phyloP scores from a whole-genome alignment of 139 green algal genomes.

The Limnomonas spitsbergensis region DNA sequence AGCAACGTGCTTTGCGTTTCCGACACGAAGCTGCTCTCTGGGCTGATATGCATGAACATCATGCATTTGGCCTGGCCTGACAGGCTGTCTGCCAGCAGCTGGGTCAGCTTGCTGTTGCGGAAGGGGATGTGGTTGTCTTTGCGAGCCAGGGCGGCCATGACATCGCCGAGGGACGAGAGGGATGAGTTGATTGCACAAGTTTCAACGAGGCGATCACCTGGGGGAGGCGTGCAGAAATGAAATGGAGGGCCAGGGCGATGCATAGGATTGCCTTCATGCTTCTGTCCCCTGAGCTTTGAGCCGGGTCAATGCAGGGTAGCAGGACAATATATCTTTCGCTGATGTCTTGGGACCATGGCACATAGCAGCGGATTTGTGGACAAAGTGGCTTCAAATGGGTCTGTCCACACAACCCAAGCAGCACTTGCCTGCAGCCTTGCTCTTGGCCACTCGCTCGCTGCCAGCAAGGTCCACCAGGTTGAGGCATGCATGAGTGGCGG shows the following conservation, averaged over 20 bases:
- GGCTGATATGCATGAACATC: slow-evolving; percentile 92
- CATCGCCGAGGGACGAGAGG: slow-evolving; percentile 68
- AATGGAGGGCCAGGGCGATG: too few species aligned
- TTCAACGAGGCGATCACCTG: slow-evolving; percentile 76
- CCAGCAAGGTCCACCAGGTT: slow-evolving; percentile 64
- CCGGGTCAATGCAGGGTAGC: too few species aligned
- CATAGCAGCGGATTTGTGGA: too few species aligned
- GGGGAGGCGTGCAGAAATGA: too few species aligned
- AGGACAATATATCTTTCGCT: too few species aligned
- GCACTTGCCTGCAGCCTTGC: slow-evolving; percentile 45
- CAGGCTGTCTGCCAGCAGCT: slow-evolving; percentile 84
- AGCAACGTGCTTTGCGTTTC: slow-evolving; percentile 82
- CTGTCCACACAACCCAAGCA: too few species aligned
- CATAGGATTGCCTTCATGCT: too few species aligned
- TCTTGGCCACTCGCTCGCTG: slow-evolving; percentile 73
- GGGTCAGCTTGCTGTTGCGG: slow-evolving; percentile 88
- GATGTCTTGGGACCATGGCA: too few species aligned
- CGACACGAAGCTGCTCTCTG: slow-evolving; percentile 62
- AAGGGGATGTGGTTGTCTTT: slow-evolving; percentile 77
- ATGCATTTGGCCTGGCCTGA: slow-evolving; percentile 76
- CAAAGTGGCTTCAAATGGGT: too few species aligned
- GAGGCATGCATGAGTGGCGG: slow-evolving; percentile 3
- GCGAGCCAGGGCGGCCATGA: slow-evolving; percentile 31
- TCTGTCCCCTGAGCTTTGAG: too few species aligned
- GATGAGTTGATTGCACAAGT: slow-evolving; percentile 85